Base-by-base conservation (phyloP, 768 basidiomycete species). In the Pilatotrama ljubarskyi region DNA sequence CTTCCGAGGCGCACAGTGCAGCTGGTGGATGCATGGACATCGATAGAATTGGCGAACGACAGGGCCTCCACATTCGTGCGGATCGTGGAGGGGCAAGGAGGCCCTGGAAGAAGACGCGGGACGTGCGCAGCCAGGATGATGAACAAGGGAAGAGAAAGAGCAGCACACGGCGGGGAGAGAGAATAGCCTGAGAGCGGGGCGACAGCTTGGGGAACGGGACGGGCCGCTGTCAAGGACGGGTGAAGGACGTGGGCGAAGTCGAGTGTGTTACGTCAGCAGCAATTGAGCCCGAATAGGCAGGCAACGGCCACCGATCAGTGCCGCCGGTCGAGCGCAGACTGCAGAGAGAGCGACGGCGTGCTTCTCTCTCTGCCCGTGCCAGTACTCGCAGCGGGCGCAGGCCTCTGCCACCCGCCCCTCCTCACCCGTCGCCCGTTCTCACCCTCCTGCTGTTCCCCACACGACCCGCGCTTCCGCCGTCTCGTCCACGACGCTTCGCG, bases 231-330 rank as follows among this genome's bases (percentile, higher is more conserved):
- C 50, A 40, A 24, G 20, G 32, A 37, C 26, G 32, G 17, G 35
- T 11, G 24, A 47, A 24, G 35, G 54, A 35, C 15, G 20, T 20
- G 22, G n/a, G 22, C 20, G 25, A 15, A 20, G 29, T 15, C 26
- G 47, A 15, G 32, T 17, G 7, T 11, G 11, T 52, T 62, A 56
- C 55, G 44, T 62, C 51, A 62, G 42, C 17, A 6, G 49, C 43
- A 62, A 44, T 62, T 62, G 55, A 57, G 29, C 60, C 60, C 51
- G 29, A 55, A 35, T 22, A 51, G 60, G 60, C 3, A 62, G 41
- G 22, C 56, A 42, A 41, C 60, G 41, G 50, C 60, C 60, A 52
- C 55, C 53, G 54, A 60, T 60, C 53, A 50, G 58, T 7, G 42
- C 41, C 25, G 26, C 36, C 44, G 25, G 36, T 37, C 18, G 52